Percentiles rank a stretch among this genome's conserved stretches.
These are phyloP conservation scores for Penicillium simplicissimum DNA, from an alignment of 495 filamentous ascomycete species.

Conservation along the genomic window DNA sequence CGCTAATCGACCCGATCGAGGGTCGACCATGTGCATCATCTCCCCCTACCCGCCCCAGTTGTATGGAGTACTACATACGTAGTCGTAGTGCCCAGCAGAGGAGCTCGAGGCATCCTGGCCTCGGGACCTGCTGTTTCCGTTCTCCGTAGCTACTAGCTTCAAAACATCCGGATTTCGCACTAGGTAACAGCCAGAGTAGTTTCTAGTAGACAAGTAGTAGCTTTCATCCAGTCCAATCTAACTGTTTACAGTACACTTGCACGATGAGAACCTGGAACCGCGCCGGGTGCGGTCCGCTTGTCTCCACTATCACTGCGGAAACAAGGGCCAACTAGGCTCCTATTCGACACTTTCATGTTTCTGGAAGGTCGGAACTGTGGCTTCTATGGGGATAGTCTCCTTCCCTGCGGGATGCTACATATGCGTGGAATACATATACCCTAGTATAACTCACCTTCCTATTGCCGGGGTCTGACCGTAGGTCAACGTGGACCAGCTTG, in stretches of 20 bases:
- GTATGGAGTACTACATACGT: too few relatives aligned
- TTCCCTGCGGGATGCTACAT: neutral
- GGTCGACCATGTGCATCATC: neutral
- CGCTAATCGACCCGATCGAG: conserved; percentile 7
- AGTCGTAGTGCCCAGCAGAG: conserved; percentile 3
- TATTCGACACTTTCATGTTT: conserved; percentile 22
- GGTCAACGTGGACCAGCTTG: neutral
- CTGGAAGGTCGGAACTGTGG: conserved; percentile 21
- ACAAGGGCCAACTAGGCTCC: neutral
- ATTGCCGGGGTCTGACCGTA: neutral
- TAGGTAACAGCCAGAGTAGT: neutral
- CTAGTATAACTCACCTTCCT: neutral
- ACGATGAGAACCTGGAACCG: neutral
- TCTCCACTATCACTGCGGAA: conserved; percentile 21
- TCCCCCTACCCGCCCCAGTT: too few relatives aligned
- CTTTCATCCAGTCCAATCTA: neutral
- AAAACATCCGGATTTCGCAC: neutral
- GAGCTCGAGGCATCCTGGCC: conserved; percentile 18
- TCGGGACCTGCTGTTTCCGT: neutral
- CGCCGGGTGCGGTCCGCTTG: conserved; percentile 1
- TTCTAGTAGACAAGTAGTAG: too few relatives aligned
- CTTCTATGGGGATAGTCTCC: conserved; percentile 16
- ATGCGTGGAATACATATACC: neutral
- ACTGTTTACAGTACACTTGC: neutral
- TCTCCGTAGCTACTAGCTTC: too few relatives aligned